Evolutionary conservation across 768 basidiomycete species (phyloP), one percentile per base, ranked within the genome.

Genomic region (Clavaria fumosa): DNA sequence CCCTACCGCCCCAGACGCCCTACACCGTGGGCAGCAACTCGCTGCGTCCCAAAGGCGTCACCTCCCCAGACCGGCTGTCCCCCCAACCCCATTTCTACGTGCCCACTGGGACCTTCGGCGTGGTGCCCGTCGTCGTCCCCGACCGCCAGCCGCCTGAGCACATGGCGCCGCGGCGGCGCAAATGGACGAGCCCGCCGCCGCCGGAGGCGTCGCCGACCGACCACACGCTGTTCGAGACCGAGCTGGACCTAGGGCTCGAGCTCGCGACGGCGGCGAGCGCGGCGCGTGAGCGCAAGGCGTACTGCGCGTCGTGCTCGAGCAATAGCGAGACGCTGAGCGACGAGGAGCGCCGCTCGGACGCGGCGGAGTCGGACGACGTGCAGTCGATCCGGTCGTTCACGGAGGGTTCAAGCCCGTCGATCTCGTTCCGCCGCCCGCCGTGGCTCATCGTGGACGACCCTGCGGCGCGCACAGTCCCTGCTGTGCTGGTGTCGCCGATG

Each of bases 171-270:
- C 77, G 68, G 50, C 71, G 83, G 21, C 62, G 69, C 22, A 78
- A 80, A 54, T 86, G 83, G 84, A 86, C 83, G 2, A 84, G 80
- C 45, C 82, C 83, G 6, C 83, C 84, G 18, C 80, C 83, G 3
- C 71, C 75, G 1, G 79, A 78, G 47, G 84, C 82, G 1, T 64
- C 83, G 0, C 63, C 69, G 7, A 67, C 66, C 17, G 79, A 71
- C 45, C 80, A 72, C 33, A 65, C 67, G 2, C 57, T 73, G 14
- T 86, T 81, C 47, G 76, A 82, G 50, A 69, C 64, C 41, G 65
- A 75, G 35, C 63, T 86, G 9, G 82, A 71, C 15, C 64, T 68
- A 35, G 64, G 78, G 0, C 57, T 86, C 14, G 72, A 70, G 31
- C 57, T 84, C 7, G 83, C 80, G 9, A 85, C 82, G 1, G 62